Evolutionary conservation across 768 basidiomycete genomes (phyloP), one percentile per base, ranked within the genome.

Genomic region (Megacollybia marginata): DNA sequence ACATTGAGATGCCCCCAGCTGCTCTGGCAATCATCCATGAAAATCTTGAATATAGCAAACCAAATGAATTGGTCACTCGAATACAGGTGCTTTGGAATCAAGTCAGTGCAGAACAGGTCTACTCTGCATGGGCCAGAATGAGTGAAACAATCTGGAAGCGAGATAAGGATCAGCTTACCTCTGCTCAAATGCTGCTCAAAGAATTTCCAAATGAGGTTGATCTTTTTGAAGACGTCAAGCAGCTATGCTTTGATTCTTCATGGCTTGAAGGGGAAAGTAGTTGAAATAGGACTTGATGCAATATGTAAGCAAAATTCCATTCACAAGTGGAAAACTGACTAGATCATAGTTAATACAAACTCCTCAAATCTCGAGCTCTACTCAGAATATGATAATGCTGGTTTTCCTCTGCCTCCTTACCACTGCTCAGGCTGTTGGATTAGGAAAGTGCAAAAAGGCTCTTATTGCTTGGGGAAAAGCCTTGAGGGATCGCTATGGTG

Each of bases 11-110:
- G n/a, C n/a, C n/a, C n/a, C n/a, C n/a, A n/a, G n/a, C n/a, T n/a
- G n/a, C n/a, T n/a, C n/a, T n/a, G n/a, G n/a, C n/a, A n/a, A n/a
- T n/a, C n/a, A n/a, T n/a, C n/a, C n/a, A n/a, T n/a, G n/a, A n/a
- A n/a, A n/a, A n/a, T n/a, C n/a, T n/a, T n/a, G 56, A 62, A 42
- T 59, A 59, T 56, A 49, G 44, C 2, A 62, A 58, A 16, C 64
- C 64, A 16, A 52, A 40, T 3, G 44, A 57, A 13, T 49, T 67
- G 59, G 62, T 68, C 36, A 63, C 61, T 6, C 63, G 57, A 49
- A 71, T 64, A 19, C 62, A 64, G 13, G 62, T 60, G 9, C 56
- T 63, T 33, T 68, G 65, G 33, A 62, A 64, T 9, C 52, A 54
- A 9, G 52, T 59, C 9, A 59, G 57, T 11, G 35, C 50, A 4